Evolutionary conservation across 352 stramenopile genomes (phyloP), one percentile per base, ranked within the genome.

Genomic region (Phytopythium mirpurense): DNA sequence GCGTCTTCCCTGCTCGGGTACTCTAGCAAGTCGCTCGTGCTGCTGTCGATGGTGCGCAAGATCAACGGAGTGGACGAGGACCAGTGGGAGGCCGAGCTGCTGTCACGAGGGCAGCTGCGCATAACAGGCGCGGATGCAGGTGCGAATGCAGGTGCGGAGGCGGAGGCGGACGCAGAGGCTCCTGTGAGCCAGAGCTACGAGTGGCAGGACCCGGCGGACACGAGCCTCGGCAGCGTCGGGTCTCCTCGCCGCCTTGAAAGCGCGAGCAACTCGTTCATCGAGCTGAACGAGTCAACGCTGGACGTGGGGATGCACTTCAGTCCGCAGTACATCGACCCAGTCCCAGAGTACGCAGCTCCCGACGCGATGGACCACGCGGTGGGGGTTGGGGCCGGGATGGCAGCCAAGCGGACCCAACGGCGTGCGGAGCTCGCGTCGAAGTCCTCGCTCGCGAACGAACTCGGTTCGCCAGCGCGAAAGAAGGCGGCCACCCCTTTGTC

Each of bases 231-330:
- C 15, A n/a, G 2, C 14, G 9, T 29, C 3, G 23, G 41, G 24
- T 47, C 24, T 0, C 41, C 46, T 29, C 47, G 50, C 23, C 38
- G 11, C 24, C 40, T 38, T n/a, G 57, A 52, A 32, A 48, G 35
- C 21, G 56, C 18, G 2, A 45, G 10, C 43, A 37, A 34, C 27
- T 50, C n/a, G 43, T 23, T 50, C 43, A 50, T 5, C 43, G 43
- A 36, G 26, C 35, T 66, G 65, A 72, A 57, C 47, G 60, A 70
- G 36, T 68, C 64, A 18, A 10, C 56, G 24, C 34, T 49, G 45
- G 57, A 57, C 37, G 56, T 63, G 21, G 63, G 78, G 11, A 74
- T 78, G 64, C 74, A 85, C 40, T 85, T 75, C 51, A 88, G 77
- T 54, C 77, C 77, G 16, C 69, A 79, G 34, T 74, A 70, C 62